Percentiles rank a stretch among this genome's conserved stretches.
phyloP scores from a whole-genome alignment of 805 yeast species.

The Priceomyces haplophilus region DNA sequence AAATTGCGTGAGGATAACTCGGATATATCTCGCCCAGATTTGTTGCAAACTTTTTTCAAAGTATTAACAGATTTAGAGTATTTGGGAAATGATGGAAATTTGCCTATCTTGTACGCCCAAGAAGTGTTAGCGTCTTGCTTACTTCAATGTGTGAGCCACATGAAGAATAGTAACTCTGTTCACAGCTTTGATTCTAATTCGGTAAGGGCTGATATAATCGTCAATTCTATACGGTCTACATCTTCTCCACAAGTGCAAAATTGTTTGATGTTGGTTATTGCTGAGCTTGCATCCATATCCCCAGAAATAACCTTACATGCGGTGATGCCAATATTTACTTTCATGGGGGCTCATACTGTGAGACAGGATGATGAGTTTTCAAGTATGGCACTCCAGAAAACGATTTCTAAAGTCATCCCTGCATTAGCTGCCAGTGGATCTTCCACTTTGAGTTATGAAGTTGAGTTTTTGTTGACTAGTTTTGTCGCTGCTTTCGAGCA shows the following conservation, averaged over 20 bases:
- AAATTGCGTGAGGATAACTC: conserved; percentile 34
- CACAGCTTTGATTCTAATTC: conserved; percentile 55
- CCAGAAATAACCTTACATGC: conserved; percentile 92
- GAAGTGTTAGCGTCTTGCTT: conserved; percentile 87
- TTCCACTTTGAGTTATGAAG: conserved; percentile 51
- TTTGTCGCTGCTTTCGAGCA: conserved; percentile 94
- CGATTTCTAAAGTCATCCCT: conserved; percentile 86
- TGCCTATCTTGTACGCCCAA: conserved; percentile 88
- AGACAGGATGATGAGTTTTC: conserved; percentile 97
- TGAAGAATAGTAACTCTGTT: conserved; percentile 36
- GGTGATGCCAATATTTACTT: conserved; percentile 99
- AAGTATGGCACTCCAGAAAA: conserved; percentile 86
- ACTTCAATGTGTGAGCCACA: conserved; percentile 59
- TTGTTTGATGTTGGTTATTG: conserved; percentile 75
- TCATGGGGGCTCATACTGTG: conserved; percentile 97
- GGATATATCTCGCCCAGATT: conserved; percentile 38
- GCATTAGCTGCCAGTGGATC: conserved; percentile 58
- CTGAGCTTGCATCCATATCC: conserved; percentile 81
- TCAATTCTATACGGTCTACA: conserved; percentile 84
- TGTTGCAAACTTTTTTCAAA: conserved; percentile 54
- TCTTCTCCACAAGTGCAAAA: conserved; percentile 95
- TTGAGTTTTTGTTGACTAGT: conserved; percentile 80
- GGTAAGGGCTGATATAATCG: conserved; percentile 85
- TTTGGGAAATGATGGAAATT: conserved; percentile 83
- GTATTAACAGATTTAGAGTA: conserved; percentile 74